These are phyloP conservation scores for Pharus latifolius DNA, from an alignment of 176 grass and related monocot species.

Conservation along the genomic window DNA sequence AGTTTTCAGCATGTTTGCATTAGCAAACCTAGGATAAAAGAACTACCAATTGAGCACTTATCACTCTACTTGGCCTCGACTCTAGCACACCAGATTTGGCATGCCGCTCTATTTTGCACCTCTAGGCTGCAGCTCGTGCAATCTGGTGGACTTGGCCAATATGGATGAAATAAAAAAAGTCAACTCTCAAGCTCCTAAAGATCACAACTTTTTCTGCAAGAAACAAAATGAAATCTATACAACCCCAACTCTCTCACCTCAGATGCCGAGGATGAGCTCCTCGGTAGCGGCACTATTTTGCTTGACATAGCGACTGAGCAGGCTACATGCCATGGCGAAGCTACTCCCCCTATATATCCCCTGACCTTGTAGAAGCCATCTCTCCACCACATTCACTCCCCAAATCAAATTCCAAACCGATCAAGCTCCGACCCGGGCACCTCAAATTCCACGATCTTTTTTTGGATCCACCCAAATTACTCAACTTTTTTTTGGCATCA, in stretches of 20 bases:
- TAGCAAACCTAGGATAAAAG: too few relatives aligned
- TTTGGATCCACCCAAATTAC: background rate
- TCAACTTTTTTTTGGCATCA: background rate
- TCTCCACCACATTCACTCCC: constrained; percentile 18
- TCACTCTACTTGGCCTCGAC: too few relatives aligned
- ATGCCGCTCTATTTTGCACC: too few relatives aligned
- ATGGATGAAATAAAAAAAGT: too few relatives aligned
- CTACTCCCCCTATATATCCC: constrained; percentile 46
- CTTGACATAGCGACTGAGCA: constrained; percentile 78
- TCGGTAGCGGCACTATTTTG: constrained; percentile 45
- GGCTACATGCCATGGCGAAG: constrained; percentile 64
- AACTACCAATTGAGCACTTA: too few relatives aligned
- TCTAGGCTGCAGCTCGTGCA: too few relatives aligned
- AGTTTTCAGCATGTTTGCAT: too few relatives aligned
- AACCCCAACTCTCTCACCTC: constrained; percentile 19
- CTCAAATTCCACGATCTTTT: background rate
- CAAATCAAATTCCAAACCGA: background rate
- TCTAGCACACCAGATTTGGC: too few relatives aligned
- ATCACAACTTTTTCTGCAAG: too few relatives aligned
- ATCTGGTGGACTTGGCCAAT: too few relatives aligned
- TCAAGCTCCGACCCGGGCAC: background rate
- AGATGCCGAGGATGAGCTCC: constrained; percentile 48
- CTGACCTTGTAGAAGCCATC: constrained; percentile 32
- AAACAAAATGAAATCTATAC: too few relatives aligned
- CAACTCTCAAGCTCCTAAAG: too few relatives aligned